These are phyloP conservation scores for Danielia reshetovae DNA, from an alignment of 805 yeast species.

Conservation along the genomic window DNA sequence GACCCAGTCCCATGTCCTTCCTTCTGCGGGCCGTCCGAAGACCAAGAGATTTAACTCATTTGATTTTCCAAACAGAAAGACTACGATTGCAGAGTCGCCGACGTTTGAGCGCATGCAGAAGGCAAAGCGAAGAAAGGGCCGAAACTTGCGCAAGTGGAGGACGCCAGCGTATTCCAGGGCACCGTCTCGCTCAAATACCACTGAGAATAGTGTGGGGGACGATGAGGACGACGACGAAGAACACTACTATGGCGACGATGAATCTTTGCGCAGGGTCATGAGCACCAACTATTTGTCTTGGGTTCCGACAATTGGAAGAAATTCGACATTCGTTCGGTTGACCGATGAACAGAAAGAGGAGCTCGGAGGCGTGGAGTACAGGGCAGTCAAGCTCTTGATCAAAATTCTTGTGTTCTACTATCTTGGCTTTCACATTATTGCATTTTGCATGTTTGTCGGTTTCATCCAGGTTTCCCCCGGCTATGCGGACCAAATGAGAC, in stretches of 20 bases:
- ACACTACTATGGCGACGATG: conserved; percentile 9
- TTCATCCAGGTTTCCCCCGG: conserved; percentile 44
- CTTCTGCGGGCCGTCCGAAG: no score
- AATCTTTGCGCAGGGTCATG: conserved; percentile 25
- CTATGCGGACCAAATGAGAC: conserved; percentile 43
- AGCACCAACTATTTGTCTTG: conserved; percentile 76
- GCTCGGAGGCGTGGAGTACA: conserved; percentile 94
- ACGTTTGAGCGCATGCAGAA: background rate
- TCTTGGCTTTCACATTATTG: conserved; percentile 67
- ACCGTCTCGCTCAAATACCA: conserved; percentile 8
- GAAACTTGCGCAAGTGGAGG: conserved; percentile 14
- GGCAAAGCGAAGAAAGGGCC: conserved; percentile 6
- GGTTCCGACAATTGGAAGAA: conserved; percentile 89
- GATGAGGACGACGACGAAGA: conserved; percentile 17
- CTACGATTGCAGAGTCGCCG: background rate
- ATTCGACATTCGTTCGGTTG: conserved; percentile 82
- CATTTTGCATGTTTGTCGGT: conserved; percentile 50
- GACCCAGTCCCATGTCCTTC: no score
- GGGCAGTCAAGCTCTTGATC: conserved; percentile 76
- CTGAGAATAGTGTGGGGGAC: conserved; percentile 16
- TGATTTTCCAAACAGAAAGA: no score
- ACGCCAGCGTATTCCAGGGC: conserved; percentile 11
- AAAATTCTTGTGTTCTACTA: conserved; percentile 64
- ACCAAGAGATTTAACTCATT: no score
- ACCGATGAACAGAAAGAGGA: conserved; percentile 86